These are phyloP conservation scores for Leishmania arabica DNA, from an alignment of 208 protist genomes.

Conservation along the genomic window DNA sequence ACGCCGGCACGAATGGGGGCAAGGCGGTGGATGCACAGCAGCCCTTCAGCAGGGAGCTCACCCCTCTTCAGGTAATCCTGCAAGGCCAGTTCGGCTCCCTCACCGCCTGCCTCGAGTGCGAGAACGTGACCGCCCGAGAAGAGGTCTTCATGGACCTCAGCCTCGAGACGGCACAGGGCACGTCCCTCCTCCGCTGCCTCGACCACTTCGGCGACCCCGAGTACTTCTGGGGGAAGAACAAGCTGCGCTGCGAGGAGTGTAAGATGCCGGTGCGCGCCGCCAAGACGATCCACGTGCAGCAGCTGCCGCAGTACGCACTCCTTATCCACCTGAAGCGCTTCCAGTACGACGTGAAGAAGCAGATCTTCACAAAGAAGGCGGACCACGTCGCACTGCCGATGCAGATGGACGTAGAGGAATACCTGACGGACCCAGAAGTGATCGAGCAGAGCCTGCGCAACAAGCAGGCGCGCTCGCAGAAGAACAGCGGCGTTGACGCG, in stretches of 20 bases:
- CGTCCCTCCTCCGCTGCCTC: constrained; percentile 81
- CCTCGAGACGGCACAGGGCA: constrained; percentile 76
- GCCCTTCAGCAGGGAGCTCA: constrained; percentile 24
- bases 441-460: constrained; percentile 23
- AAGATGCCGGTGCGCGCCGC: constrained; percentile 60
- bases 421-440: constrained; percentile 45
- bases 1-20: background rate
- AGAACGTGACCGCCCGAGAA: constrained; percentile 48
- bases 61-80: constrained; percentile 76
- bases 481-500: constrained; percentile 4
- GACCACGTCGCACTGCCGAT: constrained; percentile 89
- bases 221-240: constrained; percentile 82
- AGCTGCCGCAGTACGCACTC: constrained; percentile 84
- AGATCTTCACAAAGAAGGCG: constrained; percentile 74
- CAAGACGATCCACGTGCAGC: constrained; percentile 83
- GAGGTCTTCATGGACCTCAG: constrained; percentile 89
- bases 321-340: constrained; percentile 93
- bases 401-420: constrained; percentile 88
- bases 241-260: constrained; percentile 85
- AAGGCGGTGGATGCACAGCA: background rate
- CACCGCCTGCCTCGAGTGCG: constrained; percentile 80
- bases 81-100: constrained; percentile 76
- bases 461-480: constrained; percentile 18
- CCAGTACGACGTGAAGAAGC: constrained; percentile 78
- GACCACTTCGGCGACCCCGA: constrained; percentile 76